Conservation (phyloP, 2,329 filamentous ascomycete species). For the Pyricularia pennisetigena region DNA sequence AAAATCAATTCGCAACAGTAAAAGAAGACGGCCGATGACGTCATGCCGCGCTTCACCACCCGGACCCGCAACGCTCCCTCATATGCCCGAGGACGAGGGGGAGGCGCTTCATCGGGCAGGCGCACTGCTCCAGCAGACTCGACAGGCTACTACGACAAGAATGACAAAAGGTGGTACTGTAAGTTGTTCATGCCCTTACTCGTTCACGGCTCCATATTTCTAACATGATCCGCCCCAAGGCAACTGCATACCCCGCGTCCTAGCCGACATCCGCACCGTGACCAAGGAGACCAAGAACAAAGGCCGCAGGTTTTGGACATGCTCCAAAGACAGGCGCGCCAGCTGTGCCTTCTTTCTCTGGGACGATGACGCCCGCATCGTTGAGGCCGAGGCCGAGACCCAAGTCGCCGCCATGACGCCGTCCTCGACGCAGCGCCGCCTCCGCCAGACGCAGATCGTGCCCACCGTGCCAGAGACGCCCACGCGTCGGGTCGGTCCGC, state of each 20-base stretch:
- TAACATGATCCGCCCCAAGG: too few species aligned
- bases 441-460: slow-evolving; percentile 1
- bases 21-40: not conserved
- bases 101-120: not conserved
- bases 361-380: slow-evolving; percentile 25
- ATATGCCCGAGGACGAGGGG: not conserved
- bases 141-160: not conserved
- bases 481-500: not conserved
- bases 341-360: slow-evolving; percentile 36
- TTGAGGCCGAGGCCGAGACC: slow-evolving; percentile 12
- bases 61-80: not conserved
- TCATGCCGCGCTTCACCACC: not conserved
- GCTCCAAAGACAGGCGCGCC: slow-evolving; percentile 17
- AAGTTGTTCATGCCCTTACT: not conserved
- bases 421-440: slow-evolving; percentile 1
- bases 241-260: slow-evolving; percentile 30
- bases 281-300: slow-evolving; percentile 27
- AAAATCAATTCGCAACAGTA: not conserved
- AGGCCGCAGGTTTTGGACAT: slow-evolving; percentile 32
- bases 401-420: not conserved
- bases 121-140: not conserved
- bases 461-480: not conserved
- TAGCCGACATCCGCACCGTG: slow-evolving; percentile 24
- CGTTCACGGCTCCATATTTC: too few species aligned
- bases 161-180: not conserved